Conservation (phyloP, 192 early-diverging fungal genomes). For the Allomyces arbusculus region DNA sequence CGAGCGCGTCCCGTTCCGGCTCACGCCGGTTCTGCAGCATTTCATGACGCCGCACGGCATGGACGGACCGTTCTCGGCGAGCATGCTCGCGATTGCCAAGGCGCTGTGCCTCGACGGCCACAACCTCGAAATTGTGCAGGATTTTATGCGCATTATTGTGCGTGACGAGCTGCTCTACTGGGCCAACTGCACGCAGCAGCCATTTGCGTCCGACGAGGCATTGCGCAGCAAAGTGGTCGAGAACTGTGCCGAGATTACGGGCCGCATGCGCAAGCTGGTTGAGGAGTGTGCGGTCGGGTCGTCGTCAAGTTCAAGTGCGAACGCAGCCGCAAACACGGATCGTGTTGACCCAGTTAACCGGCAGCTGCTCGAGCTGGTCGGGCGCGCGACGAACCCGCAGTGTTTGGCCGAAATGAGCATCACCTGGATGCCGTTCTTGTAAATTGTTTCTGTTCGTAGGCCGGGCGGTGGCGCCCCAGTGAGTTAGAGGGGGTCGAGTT, state of each 20-base stretch:
- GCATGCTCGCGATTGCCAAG: conserved; percentile 56
- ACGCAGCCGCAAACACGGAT: conserved; percentile 19
- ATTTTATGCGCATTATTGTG: conserved; percentile 68
- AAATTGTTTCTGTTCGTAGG: conserved; percentile 5
- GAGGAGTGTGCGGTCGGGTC: neutral
- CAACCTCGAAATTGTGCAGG: conserved; percentile 78
- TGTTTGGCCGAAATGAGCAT: conserved; percentile 93
- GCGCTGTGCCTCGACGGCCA: conserved; percentile 54
- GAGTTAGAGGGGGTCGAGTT: too few relatives aligned
- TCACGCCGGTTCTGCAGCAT: conserved; percentile 91
- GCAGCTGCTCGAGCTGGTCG: conserved; percentile 77
- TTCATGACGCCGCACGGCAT: conserved; percentile 86
- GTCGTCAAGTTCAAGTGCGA: conserved; percentile 1
- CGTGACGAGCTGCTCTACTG: conserved; percentile 79
- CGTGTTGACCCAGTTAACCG: conserved; percentile 43
- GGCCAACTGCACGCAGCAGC: conserved; percentile 37
- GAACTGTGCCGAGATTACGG: conserved; percentile 1
- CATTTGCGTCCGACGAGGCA: conserved; percentile 8
- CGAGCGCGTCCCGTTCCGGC: conserved; percentile 88
- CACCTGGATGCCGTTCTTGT: conserved; percentile 76
- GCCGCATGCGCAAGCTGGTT: neutral
- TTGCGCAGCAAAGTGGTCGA: conserved; percentile 1
- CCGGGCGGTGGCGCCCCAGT: too few relatives aligned
- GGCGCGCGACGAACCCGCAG: conserved; percentile 69
- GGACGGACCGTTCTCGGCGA: conserved; percentile 74